Conservation (phyloP, 2,329 filamentous ascomycete species). For the Phoma sp. region DNA sequence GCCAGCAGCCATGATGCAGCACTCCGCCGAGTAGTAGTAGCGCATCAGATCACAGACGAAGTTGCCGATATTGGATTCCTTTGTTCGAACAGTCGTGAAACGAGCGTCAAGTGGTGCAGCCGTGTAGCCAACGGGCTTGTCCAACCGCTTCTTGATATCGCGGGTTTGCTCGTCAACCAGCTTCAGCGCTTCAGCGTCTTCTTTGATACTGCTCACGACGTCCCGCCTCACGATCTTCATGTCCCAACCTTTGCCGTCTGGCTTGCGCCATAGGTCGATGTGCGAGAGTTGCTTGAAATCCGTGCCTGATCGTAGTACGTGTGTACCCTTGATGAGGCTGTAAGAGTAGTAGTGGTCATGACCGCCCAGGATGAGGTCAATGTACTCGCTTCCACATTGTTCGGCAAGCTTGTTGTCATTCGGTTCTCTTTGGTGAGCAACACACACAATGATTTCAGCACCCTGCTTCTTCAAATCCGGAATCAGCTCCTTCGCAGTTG, state of each 20-base stretch:
- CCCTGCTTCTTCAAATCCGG: conserved; percentile 76
- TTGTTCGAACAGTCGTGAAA: conserved; percentile 79
- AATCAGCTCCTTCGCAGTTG: conserved; percentile 77
- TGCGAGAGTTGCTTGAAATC: conserved; percentile 95
- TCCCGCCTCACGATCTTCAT: conserved; percentile 80
- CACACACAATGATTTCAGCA: conserved; percentile 80
- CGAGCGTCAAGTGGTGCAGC: conserved; percentile 82
- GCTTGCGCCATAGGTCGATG: conserved; percentile 74
- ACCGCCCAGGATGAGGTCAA: conserved; percentile 87
- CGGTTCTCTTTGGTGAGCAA: conserved; percentile 87
- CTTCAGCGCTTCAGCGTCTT: conserved; percentile 67
- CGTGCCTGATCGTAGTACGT: conserved; percentile 85
- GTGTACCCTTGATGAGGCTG: conserved; percentile 76
- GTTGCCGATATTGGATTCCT: conserved; percentile 86
- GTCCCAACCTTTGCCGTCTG: conserved; percentile 69
- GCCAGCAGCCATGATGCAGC: conserved; percentile 51
- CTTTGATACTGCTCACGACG: conserved; percentile 70
- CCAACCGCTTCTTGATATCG: conserved; percentile 76
- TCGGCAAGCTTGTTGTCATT: conserved; percentile 87
- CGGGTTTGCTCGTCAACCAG: conserved; percentile 75
- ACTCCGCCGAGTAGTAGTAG: conserved; percentile 80
- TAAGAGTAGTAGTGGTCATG: conserved; percentile 92
- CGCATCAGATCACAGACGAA: conserved; percentile 94
- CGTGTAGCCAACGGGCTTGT: conserved; percentile 82
- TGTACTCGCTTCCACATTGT: conserved; percentile 71